Evolutionary conservation across 768 basidiomycete genomes (phyloP), one percentile per base, ranked within the genome.

Genomic region (Sporobolomyces roseus): DNA sequence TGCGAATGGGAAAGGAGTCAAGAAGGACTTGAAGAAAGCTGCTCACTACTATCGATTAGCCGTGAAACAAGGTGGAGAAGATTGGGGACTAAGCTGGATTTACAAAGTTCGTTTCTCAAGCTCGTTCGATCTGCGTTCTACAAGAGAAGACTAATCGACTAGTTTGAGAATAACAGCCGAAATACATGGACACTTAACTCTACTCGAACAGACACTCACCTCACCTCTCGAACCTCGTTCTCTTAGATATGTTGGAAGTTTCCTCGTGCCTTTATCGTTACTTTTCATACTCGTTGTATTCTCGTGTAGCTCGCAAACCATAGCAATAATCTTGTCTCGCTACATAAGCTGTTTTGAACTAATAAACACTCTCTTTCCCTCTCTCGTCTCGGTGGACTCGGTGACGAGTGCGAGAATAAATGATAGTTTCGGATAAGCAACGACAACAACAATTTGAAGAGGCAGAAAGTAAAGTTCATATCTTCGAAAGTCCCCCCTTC

Each of bases 41-140:
- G 91, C 91, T 8, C 29, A 85, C 78, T 93, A 91, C 89, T 93
- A 93, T 78, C 85, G 91, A 10, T 84, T 85, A n/a, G 91, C 92
- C 29, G 86, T 88, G 14, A 63, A 41, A 14, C 74, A 72, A 51
- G 76, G 72, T 8, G 70, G 54, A 3, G 17, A 30, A 19, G 50
- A 43, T 8, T 65, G 70, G 35, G 72, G 72, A 5, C 45, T 74
- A 23, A 65, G 58, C 7, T 74, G 72, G 78, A 85, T 81, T 9
- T 90, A 89, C 81, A 93, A 93, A 41, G 38, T 41, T 41, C 38
- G 9, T 17, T 41, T 41, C 38, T 41, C 17, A 9, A 9, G 10
- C 17, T 41, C 38, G 9, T 17, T 41, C 17, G 9, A 41, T 41
- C 9, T 17, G 38, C 17, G 17, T 17, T 41, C 38, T 9, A 41